A percentile compares a stretch with the other conserved stretches of the same genome.
Evolutionary conservation across 345 rosid species (phyloP).

Genomic region (Eutrema yunnanense): DNA sequence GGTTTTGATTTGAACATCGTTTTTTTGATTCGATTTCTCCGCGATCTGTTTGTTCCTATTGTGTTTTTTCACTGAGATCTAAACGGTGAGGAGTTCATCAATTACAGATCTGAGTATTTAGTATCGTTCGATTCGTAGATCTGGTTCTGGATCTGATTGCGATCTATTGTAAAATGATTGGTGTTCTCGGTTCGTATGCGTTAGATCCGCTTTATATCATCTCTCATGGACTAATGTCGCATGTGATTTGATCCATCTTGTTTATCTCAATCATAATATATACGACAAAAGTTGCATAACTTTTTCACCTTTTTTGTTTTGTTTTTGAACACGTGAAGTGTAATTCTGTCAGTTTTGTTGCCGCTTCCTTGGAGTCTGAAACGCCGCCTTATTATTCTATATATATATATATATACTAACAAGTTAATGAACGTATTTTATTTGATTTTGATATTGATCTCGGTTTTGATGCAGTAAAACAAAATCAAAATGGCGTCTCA

Average conservation of each 20-base stretch:
- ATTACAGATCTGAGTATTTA: slow-evolving; percentile 19
- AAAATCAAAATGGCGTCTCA: slow-evolving; percentile 71
- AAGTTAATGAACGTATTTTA: neutral
- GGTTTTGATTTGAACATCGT: neutral
- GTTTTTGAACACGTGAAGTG: neutral
- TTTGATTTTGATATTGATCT: slow-evolving; percentile 1
- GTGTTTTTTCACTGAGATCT: slow-evolving; percentile 13
- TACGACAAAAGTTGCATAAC: slow-evolving; percentile 3
- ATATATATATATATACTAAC: neutral
- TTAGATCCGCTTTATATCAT: slow-evolving; percentile 15
- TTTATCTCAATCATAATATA: slow-evolving; percentile 13
- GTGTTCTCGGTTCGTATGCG: neutral
- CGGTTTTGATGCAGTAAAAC: slow-evolving; percentile 19
- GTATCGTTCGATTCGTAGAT: slow-evolving; percentile 15
- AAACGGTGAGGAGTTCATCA: slow-evolving; percentile 1
- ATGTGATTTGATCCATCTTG: neutral
- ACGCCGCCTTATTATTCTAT: neutral
- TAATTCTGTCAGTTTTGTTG: neutral
- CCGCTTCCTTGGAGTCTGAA: slow-evolving; percentile 6
- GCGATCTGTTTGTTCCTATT: neutral
- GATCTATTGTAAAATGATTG: slow-evolving; percentile 6
- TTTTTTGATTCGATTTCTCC: neutral
- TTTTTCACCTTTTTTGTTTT: neutral
- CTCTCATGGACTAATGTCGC: neutral
- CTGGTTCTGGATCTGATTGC: slow-evolving; percentile 25